Evolutionary conservation across 306 rosid genomes (phyloP).

Genomic region (Urtica urens): DNA sequence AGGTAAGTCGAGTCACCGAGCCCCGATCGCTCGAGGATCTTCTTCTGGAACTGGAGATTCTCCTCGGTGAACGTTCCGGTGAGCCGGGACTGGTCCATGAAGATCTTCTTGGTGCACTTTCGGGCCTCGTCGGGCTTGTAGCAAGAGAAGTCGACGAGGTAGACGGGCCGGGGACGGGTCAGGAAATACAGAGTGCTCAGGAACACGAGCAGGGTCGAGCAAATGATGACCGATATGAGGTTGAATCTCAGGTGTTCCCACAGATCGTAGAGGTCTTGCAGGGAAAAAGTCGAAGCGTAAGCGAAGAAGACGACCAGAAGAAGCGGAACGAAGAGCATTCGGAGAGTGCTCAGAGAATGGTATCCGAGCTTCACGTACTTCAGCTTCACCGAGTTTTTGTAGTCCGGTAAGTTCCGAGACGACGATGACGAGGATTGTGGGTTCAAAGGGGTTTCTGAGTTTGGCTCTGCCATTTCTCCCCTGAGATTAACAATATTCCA

Average conservation of each 20-base stretch:
- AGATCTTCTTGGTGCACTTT: slow-evolving; percentile 60
- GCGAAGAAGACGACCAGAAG: slow-evolving; percentile 48
- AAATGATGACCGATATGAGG: slow-evolving; percentile 48
- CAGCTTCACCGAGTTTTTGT: slow-evolving; percentile 63
- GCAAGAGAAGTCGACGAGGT: slow-evolving; percentile 74
- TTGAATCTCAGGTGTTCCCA: slow-evolving; percentile 81
- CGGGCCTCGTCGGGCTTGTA: slow-evolving; percentile 74
- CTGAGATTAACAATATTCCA: slow-evolving; percentile 24
- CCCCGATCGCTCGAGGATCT: slow-evolving; percentile 89
- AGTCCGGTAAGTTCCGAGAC: slow-evolving; percentile 60
- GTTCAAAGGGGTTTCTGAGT: slow-evolving; percentile 30
- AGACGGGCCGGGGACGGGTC: slow-evolving; percentile 68
- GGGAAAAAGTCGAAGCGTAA: slow-evolving; percentile 63
- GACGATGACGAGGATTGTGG: slow-evolving; percentile 32
- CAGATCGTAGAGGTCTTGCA: slow-evolving; percentile 50
- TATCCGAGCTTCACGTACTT: slow-evolving; percentile 91
- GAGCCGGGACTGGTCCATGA: slow-evolving; percentile 61
- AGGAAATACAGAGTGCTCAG: slow-evolving; percentile 61
- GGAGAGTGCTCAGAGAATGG: slow-evolving; percentile 79
- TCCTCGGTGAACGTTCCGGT: slow-evolving; percentile 49
- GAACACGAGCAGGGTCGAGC: slow-evolving; percentile 75
- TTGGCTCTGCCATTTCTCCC: slow-evolving; percentile 48
- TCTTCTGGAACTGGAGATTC: slow-evolving; percentile 61
- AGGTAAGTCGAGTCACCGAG: slow-evolving; percentile 77
- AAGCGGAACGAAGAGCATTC: slow-evolving; percentile 75